Evolutionary conservation across 331 rosid species (phyloP), one percentile per base, ranked within the genome.

Genomic region (Malus hybrid): DNA sequence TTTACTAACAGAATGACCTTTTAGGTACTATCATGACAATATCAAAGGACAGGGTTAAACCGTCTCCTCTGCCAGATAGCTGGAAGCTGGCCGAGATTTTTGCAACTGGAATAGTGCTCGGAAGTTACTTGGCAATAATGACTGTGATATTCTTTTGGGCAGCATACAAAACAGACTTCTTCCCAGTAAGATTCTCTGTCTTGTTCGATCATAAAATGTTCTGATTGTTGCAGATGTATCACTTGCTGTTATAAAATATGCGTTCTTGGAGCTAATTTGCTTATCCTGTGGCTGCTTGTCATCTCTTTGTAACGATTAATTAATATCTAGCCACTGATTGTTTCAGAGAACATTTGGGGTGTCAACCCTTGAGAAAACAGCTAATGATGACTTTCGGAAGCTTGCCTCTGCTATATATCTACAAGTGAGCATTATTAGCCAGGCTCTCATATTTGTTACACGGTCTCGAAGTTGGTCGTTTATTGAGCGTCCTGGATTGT

Each of bases 61-160:
- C 99, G 72, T 95, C 99, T 68, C 99, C 98, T 72, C 86, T 92
- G 63, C 99, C 99, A n/a, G 99, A 95, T 88, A 95, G 98, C 86
- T 95, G 99, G 99, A 95, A 95, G 83, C 89, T 95, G 67, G 76
- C 98, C 0, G 99, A 95, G 83, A 95, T 95, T 85, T 95, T 95
- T 81, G 84, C 99, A 28, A 95, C 98, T 42, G 99, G 99, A 44
- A 26, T 95, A 61, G 83, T 95, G 48, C 98, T 95, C 0, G 99
- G 99, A 63, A 87, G 93, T 83, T 95, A 95, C 91, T 83, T 95
- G 89, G 99, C 99, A 76, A 84, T 95, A 92, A 95, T 95, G 97
- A 95, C 99, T 4, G 99, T 95, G 58, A 95, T 95, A 84, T 95
- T 95, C 86, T 95, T 95, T 76, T 95, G 98, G 98, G 98, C 86